Base-by-base conservation (phyloP, 768 basidiomycete genomes). In the Rhodosporidiobolus odoratus region DNA sequence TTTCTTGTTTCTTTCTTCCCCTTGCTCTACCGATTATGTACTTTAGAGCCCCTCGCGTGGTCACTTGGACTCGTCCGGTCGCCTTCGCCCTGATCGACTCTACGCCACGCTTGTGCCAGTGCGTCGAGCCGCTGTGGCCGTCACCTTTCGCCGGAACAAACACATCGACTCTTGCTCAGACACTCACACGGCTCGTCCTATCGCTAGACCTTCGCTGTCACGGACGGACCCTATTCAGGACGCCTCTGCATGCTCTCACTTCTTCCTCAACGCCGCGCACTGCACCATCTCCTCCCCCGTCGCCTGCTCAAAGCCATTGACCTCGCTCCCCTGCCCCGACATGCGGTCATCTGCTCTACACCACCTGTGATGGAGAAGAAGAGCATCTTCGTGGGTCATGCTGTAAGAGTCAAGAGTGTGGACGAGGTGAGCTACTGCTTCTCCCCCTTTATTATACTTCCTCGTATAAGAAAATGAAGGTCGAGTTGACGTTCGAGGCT, bases 241-340 rank as follows among this genome's bases (percentile, higher is more conserved):
- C 23, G 12, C 23, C 3, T 3, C 21, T 1, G 9, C 23, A 50
- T 40, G 62, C 38, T 32, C 52, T 30, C 25, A 30, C 30, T 27
- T 17, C 25, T 4, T 4, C 58, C 25, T 17, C 52, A 34, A 15
- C 38, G 37, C 13, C 40, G 30, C 30, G 12, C 16, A 7, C 61
- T 62, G 25, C 61, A 62, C n/a, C 48, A 38, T 27, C 37, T 62
- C 48, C 48, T 52, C n/a, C 61, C 48, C 1, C 48, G 48, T 34
- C 45, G 23, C 37, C 25, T 3, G 9, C 45, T 17, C 4, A 40
- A 38, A 0, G 27, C 48, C 4, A 13, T 16, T 16, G 35, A 62
- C 25, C 61, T 62, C 19, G 12, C 61, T 15, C 48, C 48, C 0
- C 48, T 62, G 5, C 61, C 61, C n/a, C 3, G 13, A 30, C 19